A percentile compares a stretch with the other conserved stretches of the same genome.
These are phyloP conservation scores for Tritrichomonas musculus DNA, from an alignment of 208 protist genomes.

Conservation along the genomic window DNA sequence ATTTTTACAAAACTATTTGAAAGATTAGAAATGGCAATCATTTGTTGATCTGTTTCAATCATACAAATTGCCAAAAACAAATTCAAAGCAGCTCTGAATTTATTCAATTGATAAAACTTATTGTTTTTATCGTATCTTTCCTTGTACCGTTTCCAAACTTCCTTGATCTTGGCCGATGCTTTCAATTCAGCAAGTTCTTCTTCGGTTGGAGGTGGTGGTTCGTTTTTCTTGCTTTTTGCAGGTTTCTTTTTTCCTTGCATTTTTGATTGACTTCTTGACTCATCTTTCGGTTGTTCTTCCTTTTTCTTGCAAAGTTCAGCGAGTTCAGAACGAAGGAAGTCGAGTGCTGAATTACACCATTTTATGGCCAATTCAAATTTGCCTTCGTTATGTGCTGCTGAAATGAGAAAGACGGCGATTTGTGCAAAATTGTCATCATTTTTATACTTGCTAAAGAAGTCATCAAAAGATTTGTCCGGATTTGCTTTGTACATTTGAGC, in stretches of 20 bases:
- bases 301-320: no score
- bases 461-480: slow-evolving; percentile 17
- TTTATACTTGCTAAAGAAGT: background rate
- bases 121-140: background rate
- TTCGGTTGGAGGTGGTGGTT: background rate
- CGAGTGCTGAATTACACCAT: background rate
- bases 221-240: background rate
- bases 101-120: background rate
- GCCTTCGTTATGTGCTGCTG: background rate
- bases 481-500: background rate
- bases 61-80: background rate
- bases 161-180: background rate
- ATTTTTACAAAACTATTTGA: background rate
- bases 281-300: background rate
- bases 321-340: background rate
- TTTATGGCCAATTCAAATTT: background rate
- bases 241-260: background rate
- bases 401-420: background rate
- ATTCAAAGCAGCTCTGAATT: background rate
- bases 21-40: background rate
- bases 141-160: background rate
- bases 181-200: background rate
- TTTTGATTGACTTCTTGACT: background rate
- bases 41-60: background rate
- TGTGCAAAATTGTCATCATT: background rate